Base-by-base conservation (phyloP, 208 protist species). In the Leptomonas pyrrhocoris region DNA sequence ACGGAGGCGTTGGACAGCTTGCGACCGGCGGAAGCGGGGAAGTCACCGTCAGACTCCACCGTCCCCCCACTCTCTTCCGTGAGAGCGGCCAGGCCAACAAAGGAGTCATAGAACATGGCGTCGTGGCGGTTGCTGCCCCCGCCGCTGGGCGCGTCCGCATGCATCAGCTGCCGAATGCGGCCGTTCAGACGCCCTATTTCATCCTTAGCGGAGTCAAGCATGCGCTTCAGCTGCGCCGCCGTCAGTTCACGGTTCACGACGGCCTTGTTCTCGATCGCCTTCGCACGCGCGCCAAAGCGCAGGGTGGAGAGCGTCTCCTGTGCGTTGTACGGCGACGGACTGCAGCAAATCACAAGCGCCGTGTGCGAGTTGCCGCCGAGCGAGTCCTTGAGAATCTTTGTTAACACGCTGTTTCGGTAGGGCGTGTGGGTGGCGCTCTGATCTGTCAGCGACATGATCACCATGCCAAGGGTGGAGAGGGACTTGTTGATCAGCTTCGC, bases 401-500 rank as follows among this genome's bases (percentile, higher is more conserved):
- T 97, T 16, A 97, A 79, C 45, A 95, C 92, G 57, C 89, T 95
- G 62, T 97, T 86, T 23, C 94, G 85, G 62, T 96, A 97, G 43
- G 94, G 94, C 31, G 94, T 79, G 75, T 96, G 84, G 23, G 56
- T 71, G 2, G 79, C 42, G 48, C 54, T 75, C 27, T 76, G 62
- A 30, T 96, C 90, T n/a, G 86, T 87, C 6, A 98, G 76, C 21
- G 73, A 83, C 34, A 84, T 83, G 65, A 98, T 98, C 27, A 96
- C 90, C 56, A 90, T 75, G 42, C 94, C 89, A 6, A 98, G 85
- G 0, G 88, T 87, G 9, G 91, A 87, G 38, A 98, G 85, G 4
- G 93, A 97, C 46, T 90, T 88, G 75, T 98, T 98, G 66, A 98
- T 98, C 18, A 93, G 81, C 68, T 96, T 98, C 45, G 94, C 94